Conservation (phyloP, 345 rosid species). For the Gossypium ekmanianum region DNA sequence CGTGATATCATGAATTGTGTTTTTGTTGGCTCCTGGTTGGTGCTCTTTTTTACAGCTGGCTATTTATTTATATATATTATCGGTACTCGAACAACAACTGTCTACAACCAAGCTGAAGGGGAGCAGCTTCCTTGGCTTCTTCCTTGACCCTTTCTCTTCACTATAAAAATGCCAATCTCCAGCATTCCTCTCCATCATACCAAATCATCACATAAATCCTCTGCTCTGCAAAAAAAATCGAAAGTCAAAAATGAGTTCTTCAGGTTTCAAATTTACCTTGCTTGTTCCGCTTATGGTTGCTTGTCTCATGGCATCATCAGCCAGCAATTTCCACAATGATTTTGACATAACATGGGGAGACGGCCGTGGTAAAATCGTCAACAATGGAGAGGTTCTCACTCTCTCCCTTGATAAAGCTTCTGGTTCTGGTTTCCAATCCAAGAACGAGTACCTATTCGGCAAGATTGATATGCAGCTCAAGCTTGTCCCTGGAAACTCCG, state of each 20-base stretch:
- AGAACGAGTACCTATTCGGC: conserved; percentile 7
- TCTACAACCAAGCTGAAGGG: not conserved
- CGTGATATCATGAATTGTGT: not conserved
- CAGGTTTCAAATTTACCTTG: not conserved
- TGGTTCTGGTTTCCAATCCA: conserved; percentile 18
- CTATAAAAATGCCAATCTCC: not conserved
- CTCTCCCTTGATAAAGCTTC: conserved; percentile 15
- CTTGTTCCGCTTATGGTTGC: not conserved
- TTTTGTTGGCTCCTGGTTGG: not conserved
- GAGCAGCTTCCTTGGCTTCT: not conserved
- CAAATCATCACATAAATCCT: not conserved
- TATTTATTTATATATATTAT: no score
- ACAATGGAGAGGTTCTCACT: conserved; percentile 3
- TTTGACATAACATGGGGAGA: conserved; percentile 14
- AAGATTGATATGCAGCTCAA: conserved; percentile 19
- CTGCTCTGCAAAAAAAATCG: not conserved
- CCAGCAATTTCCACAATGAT: not conserved
- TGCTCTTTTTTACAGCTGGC: not conserved
- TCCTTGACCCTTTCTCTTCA: not conserved
- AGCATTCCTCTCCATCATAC: not conserved
- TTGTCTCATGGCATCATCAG: not conserved
- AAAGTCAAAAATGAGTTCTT: not conserved
- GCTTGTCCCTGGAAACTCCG: conserved; percentile 15
- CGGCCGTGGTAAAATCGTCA: not conserved
- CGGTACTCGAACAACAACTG: not conserved